A percentile compares a stretch with the other conserved stretches of the same genome.
Evolutionary conservation across 768 basidiomycete species (phyloP).

Genomic region (Mycena alexandri): DNA sequence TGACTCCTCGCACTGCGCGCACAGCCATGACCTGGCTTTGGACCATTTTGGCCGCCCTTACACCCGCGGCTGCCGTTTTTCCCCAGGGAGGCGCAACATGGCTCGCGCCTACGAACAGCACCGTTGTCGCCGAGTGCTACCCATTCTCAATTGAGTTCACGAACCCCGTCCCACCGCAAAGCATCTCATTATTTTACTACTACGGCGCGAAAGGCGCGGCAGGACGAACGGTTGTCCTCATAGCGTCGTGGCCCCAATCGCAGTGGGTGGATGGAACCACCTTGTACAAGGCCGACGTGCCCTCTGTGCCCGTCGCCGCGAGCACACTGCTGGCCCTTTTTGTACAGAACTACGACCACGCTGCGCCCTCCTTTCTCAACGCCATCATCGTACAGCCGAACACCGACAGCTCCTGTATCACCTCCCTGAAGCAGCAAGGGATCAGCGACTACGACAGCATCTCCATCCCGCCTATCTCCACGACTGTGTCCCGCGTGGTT

Average conservation of each 20-base stretch:
- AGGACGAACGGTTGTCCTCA: background rate
- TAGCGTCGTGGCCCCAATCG: background rate
- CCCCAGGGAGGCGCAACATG: background rate
- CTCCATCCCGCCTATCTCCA: background rate
- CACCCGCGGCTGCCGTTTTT: too few relatives aligned
- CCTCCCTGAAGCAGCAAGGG: background rate
- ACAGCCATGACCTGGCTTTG: too few relatives aligned
- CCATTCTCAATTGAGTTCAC: constrained; percentile 6
- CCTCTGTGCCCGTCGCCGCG: constrained; percentile 8
- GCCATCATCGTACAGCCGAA: constrained; percentile 4
- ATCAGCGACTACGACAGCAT: background rate
- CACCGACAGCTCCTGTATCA: constrained; percentile 9
- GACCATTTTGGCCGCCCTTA: too few relatives aligned
- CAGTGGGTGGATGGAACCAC: constrained; percentile 5
- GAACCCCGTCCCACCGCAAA: background rate
- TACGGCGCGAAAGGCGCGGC: background rate
- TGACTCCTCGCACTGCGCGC: too few relatives aligned
- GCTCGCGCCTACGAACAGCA: background rate
- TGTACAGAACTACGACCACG: background rate
- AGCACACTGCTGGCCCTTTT: constrained; percentile 3
- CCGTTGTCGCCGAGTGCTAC: constrained; percentile 13
- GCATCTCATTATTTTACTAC: constrained; percentile 11
- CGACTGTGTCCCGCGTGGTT: constrained; percentile 7
- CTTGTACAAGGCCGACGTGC: background rate
- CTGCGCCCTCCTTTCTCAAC: background rate